Percentiles rank a stretch among this genome's conserved stretches.
Conservation (phyloP, 345 rosid species). For the Populus pruinosa region DNA sequence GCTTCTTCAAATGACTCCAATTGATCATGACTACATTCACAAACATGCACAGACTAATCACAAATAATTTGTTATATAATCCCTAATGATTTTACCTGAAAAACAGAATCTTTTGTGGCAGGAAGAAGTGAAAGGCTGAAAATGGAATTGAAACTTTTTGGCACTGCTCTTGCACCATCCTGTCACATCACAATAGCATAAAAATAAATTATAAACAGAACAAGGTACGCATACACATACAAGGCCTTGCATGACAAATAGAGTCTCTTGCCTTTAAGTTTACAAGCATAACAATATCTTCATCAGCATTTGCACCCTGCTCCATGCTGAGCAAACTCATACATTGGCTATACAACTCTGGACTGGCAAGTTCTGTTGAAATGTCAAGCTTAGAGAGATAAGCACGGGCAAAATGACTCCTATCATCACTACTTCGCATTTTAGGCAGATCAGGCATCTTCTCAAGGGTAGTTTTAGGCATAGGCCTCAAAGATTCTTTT, state of each 20-base stretch:
- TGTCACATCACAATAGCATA: slow-evolving; percentile 27
- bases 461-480: slow-evolving; percentile 33
- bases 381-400: slow-evolving; percentile 89
- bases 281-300: slow-evolving; percentile 42
- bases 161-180: slow-evolving; percentile 66
- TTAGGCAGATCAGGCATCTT: slow-evolving; percentile 38
- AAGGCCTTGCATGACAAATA: background rate
- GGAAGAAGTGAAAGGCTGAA: slow-evolving; percentile 50
- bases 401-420: slow-evolving; percentile 27
- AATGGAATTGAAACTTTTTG: slow-evolving; percentile 43
- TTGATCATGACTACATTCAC: background rate
- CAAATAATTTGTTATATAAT: background rate
- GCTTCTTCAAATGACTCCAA: background rate
- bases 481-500: slow-evolving; percentile 36
- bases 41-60: background rate
- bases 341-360: slow-evolving; percentile 54
- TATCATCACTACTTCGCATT: slow-evolving; percentile 24
- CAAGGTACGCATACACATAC: background rate
- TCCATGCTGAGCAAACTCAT: slow-evolving; percentile 40
- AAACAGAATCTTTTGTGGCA: slow-evolving; percentile 47
- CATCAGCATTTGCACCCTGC: slow-evolving; percentile 36
- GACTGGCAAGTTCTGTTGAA: slow-evolving; percentile 66
- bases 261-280: slow-evolving; percentile 55
- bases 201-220: slow-evolving; percentile 8
- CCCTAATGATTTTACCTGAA: slow-evolving; percentile 52